A percentile compares a stretch with the other conserved stretches of the same genome.
phyloP scores from a whole-genome alignment of 2,329 filamentous ascomycete species.

The Neonectria punicea region DNA sequence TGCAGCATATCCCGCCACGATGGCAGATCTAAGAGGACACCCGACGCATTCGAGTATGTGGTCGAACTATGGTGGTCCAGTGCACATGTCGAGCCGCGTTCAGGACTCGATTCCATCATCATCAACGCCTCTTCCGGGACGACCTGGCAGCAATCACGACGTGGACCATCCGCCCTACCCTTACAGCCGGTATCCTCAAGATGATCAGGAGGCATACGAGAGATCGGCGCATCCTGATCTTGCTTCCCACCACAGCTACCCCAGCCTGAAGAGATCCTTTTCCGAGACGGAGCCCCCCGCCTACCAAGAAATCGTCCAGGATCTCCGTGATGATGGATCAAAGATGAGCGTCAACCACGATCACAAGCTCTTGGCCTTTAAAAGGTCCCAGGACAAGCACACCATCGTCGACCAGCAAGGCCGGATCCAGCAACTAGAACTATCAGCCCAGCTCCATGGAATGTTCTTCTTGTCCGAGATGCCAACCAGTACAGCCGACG shows the following conservation, averaged over 20 bases:
- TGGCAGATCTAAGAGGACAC: slow-evolving; percentile 72
- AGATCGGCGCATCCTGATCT: slow-evolving; percentile 61
- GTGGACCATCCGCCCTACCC: slow-evolving; percentile 63
- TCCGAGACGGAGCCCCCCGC: slow-evolving; percentile 65
- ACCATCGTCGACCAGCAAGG: slow-evolving; percentile 69
- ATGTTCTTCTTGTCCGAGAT: slow-evolving; percentile 91
- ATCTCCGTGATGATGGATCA: slow-evolving; percentile 67
- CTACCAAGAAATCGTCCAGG: slow-evolving; percentile 70
- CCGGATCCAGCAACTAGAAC: slow-evolving; percentile 69
- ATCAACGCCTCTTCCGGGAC: slow-evolving; percentile 59
- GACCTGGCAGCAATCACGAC: slow-evolving; percentile 61
- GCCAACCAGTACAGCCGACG: slow-evolving; percentile 70
- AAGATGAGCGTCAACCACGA: slow-evolving; percentile 69
- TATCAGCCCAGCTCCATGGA: slow-evolving; percentile 81
- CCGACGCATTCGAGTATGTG: slow-evolving; percentile 67
- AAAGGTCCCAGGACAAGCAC: slow-evolving; percentile 67
- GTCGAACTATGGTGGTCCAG: slow-evolving; percentile 66
- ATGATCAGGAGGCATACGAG: slow-evolving; percentile 65
- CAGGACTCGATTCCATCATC: slow-evolving; percentile 60
- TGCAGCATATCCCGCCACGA: slow-evolving; percentile 68
- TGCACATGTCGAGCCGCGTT: slow-evolving; percentile 64
- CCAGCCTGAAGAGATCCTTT: slow-evolving; percentile 67
- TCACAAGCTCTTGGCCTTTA: slow-evolving; percentile 70
- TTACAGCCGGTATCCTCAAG: slow-evolving; percentile 65
- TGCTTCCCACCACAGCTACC: slow-evolving; percentile 62